phyloP scores from a whole-genome alignment of 2,329 filamentous ascomycete species.

The Myriosclerotinia scirpicola region DNA sequence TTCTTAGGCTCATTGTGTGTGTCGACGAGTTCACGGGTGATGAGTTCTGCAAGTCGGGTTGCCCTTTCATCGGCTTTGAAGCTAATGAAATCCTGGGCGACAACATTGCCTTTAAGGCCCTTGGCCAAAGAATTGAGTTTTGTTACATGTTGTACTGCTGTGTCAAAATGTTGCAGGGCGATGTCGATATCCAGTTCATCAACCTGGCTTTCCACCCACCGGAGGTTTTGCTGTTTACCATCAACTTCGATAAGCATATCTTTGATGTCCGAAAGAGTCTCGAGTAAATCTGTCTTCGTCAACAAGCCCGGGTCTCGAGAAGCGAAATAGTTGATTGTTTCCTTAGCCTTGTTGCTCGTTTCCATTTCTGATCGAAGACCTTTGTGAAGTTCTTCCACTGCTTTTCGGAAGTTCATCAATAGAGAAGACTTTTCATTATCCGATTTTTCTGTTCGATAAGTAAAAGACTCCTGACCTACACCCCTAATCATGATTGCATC shows the following conservation, averaged over 20 bases:
- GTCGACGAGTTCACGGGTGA: constrained; percentile 75
- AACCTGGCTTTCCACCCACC: constrained; percentile 93
- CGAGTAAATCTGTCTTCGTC: constrained; percentile 77
- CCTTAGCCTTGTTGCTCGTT: constrained; percentile 77
- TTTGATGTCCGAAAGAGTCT: constrained; percentile 74
- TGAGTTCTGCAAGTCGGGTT: constrained; percentile 69
- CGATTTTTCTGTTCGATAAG: constrained; percentile 84
- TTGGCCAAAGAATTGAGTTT: constrained; percentile 77
- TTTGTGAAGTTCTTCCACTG: constrained; percentile 87
- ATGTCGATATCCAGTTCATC: constrained; percentile 97
- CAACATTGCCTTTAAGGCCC: constrained; percentile 77
- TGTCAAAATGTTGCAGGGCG: constrained; percentile 83
- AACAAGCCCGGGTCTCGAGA: constrained; percentile 73
- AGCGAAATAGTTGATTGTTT: constrained; percentile 84
- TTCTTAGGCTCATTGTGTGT: constrained; percentile 74
- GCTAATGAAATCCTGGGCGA: constrained; percentile 89
- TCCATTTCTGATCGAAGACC: constrained; percentile 83
- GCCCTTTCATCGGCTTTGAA: constrained; percentile 88
- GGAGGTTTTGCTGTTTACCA: constrained; percentile 91
- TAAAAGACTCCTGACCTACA: constrained; percentile 86
- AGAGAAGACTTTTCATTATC: constrained; percentile 77
- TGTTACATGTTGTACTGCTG: constrained; percentile 80
- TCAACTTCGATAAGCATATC: constrained; percentile 94
- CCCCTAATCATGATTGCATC: constrained; percentile 88
- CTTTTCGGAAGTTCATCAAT: constrained; percentile 86